These are phyloP conservation scores for Kwoniella europaea DNA, from an alignment of 768 basidiomycete species.

Conservation along the genomic window DNA sequence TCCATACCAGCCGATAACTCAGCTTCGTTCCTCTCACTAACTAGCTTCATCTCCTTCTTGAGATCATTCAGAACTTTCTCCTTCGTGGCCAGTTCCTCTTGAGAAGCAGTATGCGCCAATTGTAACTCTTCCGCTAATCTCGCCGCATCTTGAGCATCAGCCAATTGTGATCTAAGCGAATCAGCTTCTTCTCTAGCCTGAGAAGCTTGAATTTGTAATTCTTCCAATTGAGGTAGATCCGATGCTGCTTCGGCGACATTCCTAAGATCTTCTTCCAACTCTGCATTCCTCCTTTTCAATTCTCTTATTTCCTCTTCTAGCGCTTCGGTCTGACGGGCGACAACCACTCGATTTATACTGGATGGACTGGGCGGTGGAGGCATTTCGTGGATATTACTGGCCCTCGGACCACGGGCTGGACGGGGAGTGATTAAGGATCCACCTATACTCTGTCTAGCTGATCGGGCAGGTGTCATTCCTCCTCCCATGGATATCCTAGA, in stretches of 20 bases:
- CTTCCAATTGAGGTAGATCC: conserved; percentile 61
- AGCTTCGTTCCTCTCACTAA: conserved; percentile 36
- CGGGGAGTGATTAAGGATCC: conserved; percentile 29
- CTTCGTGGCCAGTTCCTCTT: conserved; percentile 65
- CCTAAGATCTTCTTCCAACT: conserved; percentile 55
- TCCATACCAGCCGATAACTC: conserved; percentile 53
- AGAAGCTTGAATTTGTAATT: conserved; percentile 45
- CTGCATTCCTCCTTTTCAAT: conserved; percentile 59
- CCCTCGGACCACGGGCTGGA: conserved; percentile 28
- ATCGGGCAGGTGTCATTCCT: conserved; percentile 33
- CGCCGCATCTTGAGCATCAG: conserved; percentile 43
- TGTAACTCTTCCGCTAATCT: conserved; percentile 60
- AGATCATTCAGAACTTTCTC: conserved; percentile 45
- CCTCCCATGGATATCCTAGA: conserved; percentile 46
- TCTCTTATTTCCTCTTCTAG: conserved; percentile 75
- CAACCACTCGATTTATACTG: conserved; percentile 57
- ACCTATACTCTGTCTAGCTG: conserved; percentile 34
- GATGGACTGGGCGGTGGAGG: conserved; percentile 54
- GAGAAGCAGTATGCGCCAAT: conserved; percentile 62
- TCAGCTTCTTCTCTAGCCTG: conserved; percentile 40
- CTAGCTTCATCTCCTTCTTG: conserved; percentile 47
- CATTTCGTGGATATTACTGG: conserved; percentile 45
- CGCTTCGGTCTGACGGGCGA: conserved; percentile 57
- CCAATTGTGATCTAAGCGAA: conserved; percentile 36
- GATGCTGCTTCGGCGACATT: conserved; percentile 59